Conservation (phyloP, 495 filamentous ascomycete species). For the Haplographium delicatum region DNA sequence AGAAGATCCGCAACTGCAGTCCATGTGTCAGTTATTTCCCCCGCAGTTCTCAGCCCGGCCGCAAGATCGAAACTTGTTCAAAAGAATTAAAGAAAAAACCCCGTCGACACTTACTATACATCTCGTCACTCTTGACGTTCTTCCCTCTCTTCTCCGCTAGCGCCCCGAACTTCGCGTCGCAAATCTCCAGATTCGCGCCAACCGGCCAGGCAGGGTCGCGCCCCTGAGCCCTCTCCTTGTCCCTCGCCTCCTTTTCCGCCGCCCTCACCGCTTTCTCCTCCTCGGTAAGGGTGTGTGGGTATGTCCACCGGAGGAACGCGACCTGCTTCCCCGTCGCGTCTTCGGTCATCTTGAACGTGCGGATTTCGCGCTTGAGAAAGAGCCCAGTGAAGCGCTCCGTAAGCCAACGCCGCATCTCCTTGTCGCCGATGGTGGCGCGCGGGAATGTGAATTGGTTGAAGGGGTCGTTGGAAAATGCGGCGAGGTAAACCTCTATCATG, state of each 20-base stretch:
- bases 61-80: neutral
- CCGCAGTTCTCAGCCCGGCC: neutral
- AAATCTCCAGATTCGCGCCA: constrained; percentile 20
- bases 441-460: constrained; percentile 8
- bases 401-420: constrained; percentile 13
- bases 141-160: constrained; percentile 3
- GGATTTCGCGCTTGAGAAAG: constrained; percentile 13
- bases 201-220: constrained; percentile 21
- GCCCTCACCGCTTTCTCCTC: constrained; percentile 14
- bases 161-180: constrained; percentile 17
- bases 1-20: constrained; percentile 16
- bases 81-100: no score
- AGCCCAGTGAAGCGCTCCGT: neutral
- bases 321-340: constrained; percentile 1
- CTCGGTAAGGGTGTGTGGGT: constrained; percentile 12
- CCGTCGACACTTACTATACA: constrained; percentile 23
- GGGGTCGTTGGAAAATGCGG: constrained; percentile 20
- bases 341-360: constrained; percentile 20
- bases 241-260: neutral
- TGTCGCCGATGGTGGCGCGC: neutral
- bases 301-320: constrained; percentile 16
- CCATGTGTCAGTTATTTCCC: constrained; percentile 4
- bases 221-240: neutral
- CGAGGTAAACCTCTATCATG: constrained; percentile 15
- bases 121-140: constrained; percentile 11